Evolutionary conservation across 2,329 filamentous ascomycete genomes (phyloP), one percentile per base, ranked within the genome.

Genomic region (Botrytis pseudocinerea): DNA sequence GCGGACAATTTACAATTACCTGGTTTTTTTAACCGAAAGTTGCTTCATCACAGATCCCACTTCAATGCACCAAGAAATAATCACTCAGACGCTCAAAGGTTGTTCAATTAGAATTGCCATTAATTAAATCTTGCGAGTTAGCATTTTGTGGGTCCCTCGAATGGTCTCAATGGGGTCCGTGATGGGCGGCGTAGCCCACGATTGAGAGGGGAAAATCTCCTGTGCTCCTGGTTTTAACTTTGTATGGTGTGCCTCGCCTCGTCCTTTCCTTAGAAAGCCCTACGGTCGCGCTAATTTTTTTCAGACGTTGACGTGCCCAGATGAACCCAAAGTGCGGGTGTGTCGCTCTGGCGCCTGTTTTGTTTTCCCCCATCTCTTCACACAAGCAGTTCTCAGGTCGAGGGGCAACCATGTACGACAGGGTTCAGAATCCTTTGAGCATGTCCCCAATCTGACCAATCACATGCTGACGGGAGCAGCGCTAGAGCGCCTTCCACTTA

Each of bases 241-340:
- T 38, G 38, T 20, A 32, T 65, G 70, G 70, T 72, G 44, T 72
- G 70, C 70, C 70, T 72, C 62, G 70, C 70, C 70, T 72, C 62
- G 51, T 48, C 70, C 22, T 66, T 51, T 66, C 51, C 42, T 61
- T 64, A 72, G 63, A 69, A 61, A 69, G 70, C 70, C 70, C 63
- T 69, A 69, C 63, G 63, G 54, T 69, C 70, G 70, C 70, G 70
- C 70, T 72, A 72, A 69, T 46, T 25, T 69, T 69, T 57, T 51
- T 35, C 48, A 46, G 69, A 61, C 70, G 70, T 72, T 69, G 70
- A 72, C 70, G 5, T 83, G 77, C 35, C 64, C 84, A 76, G 8
- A 82, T 82, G 48, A 69, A 35, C 82, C 82, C 1, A 84, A 77
- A 9, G 82, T 18, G 82, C 82, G 65, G 71, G 65, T 69, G 46